Evolutionary conservation across 345 rosid species (phyloP).

Genomic region (Zanthoxylum bungeanum): DNA sequence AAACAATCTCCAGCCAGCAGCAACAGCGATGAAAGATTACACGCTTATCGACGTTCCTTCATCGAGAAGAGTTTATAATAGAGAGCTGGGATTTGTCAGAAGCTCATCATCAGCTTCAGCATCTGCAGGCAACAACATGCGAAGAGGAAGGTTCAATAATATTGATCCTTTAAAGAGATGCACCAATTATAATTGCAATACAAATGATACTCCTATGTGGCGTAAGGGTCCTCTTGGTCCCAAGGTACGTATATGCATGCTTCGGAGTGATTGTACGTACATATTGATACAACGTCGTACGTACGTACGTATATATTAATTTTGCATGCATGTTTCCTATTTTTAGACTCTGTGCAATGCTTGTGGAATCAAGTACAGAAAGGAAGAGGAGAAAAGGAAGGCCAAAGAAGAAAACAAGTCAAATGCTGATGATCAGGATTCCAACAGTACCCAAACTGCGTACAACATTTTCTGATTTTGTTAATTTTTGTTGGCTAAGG

Average conservation of each 20-base stretch:
- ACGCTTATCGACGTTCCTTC: neutral
- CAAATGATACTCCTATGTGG: constrained; percentile 40
- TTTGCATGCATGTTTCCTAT: no score
- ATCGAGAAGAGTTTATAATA: no score
- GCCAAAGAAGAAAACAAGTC: neutral
- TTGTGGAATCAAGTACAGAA: constrained; percentile 36
- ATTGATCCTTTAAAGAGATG: constrained; percentile 18
- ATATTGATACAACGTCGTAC: no score
- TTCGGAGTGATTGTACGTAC: no score
- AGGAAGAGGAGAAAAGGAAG: constrained; percentile 21
- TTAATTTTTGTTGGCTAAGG: no score
- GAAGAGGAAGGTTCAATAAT: no score
- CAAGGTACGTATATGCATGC: constrained; percentile 14
- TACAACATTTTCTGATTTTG: neutral
- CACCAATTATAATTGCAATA: constrained; percentile 30
- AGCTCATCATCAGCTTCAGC: neutral
- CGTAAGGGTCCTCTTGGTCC: constrained; percentile 44
- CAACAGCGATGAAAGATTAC: neutral
- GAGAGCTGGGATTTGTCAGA: no score
- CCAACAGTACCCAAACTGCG: neutral
- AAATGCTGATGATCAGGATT: neutral
- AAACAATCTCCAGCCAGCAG: neutral
- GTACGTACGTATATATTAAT: no score
- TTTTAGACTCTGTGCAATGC: constrained; percentile 39
- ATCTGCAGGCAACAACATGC: neutral